Evolutionary conservation across 2,329 filamentous ascomycete genomes (phyloP).

Genomic region (Clonostachys rhizophaga): DNA sequence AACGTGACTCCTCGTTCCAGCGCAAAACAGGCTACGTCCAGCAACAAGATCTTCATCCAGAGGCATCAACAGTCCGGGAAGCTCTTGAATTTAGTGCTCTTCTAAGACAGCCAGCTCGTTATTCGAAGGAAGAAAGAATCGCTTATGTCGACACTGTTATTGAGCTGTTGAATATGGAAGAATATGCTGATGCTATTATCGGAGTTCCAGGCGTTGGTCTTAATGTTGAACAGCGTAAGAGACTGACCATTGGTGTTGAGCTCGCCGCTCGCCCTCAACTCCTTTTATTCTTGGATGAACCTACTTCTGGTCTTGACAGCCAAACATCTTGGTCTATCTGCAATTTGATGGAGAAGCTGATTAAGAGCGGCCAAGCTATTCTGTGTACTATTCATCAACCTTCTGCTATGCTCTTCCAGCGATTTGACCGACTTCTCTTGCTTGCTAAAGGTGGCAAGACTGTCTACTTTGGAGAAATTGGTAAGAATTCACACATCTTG

Average conservation of each 20-base stretch:
- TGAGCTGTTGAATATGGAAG: slow-evolving; percentile 56
- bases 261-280: slow-evolving; percentile 48
- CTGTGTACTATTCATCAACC: slow-evolving; percentile 49
- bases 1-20: slow-evolving; percentile 74
- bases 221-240: slow-evolving; percentile 54
- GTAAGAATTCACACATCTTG: slow-evolving; percentile 45
- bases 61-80: slow-evolving; percentile 78
- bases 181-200: slow-evolving; percentile 58
- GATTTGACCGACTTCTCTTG: slow-evolving; percentile 55
- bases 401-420: slow-evolving; percentile 38
- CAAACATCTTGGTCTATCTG: slow-evolving; percentile 57
- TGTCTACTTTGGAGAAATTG: slow-evolving; percentile 63
- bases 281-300: slow-evolving; percentile 54
- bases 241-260: slow-evolving; percentile 52
- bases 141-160: slow-evolving; percentile 65
- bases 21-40: slow-evolving; percentile 85
- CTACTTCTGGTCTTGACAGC: slow-evolving; percentile 52
- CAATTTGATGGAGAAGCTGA: slow-evolving; percentile 52
- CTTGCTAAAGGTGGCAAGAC: slow-evolving; percentile 57
- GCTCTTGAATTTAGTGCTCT: slow-evolving; percentile 79
- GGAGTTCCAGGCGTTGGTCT: slow-evolving; percentile 54
- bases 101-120: slow-evolving; percentile 69
- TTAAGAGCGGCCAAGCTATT: slow-evolving; percentile 40
- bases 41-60: slow-evolving; percentile 80
- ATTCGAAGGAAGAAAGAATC: slow-evolving; percentile 66